Percentiles rank a stretch among this genome's conserved stretches.
Conservation (phyloP, 2,329 filamentous ascomycete genomes). For the Blastomyces gilchristii region DNA sequence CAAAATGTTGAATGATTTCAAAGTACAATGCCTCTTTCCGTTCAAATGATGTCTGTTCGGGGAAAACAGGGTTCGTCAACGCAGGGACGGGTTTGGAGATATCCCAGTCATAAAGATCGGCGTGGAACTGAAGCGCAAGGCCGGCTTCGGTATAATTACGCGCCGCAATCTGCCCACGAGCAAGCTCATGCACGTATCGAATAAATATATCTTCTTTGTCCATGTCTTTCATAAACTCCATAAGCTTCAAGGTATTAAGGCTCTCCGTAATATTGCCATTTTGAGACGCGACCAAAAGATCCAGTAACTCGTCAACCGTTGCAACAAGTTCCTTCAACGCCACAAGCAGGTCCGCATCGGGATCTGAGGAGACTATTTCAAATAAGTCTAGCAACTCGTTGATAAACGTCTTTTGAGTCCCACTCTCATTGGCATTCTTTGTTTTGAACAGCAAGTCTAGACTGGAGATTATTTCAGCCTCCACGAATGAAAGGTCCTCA, state of each 20-base stretch:
- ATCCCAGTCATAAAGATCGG: slow-evolving; percentile 89
- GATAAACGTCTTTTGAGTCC: slow-evolving; percentile 87
- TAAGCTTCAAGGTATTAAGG: slow-evolving; percentile 77
- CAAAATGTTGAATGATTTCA: slow-evolving; percentile 87
- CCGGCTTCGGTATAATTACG: slow-evolving; percentile 80
- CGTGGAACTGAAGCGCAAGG: slow-evolving; percentile 77
- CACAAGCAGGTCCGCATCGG: slow-evolving; percentile 47
- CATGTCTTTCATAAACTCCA: slow-evolving; percentile 96
- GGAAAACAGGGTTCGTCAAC: slow-evolving; percentile 64
- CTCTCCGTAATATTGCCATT: slow-evolving; percentile 65
- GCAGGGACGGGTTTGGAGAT: slow-evolving; percentile 55
- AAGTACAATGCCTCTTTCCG: slow-evolving; percentile 89
- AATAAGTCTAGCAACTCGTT: slow-evolving; percentile 75
- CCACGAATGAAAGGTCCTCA: slow-evolving; percentile 80
- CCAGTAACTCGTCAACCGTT: slow-evolving; percentile 81
- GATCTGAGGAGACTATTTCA: slow-evolving; percentile 53
- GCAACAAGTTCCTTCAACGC: slow-evolving; percentile 69
- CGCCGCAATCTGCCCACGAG: slow-evolving; percentile 62
- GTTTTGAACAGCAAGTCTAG: slow-evolving; percentile 83
- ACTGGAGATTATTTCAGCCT: slow-evolving; percentile 94
- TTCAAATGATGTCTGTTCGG: slow-evolving; percentile 77
- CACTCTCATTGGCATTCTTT: slow-evolving; percentile 75
- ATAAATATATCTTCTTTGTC: slow-evolving; percentile 96
- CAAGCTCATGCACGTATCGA: slow-evolving; percentile 87
- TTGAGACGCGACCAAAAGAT: slow-evolving; percentile 82